These are phyloP conservation scores for Posidonia australis DNA, from an alignment of 106 monocot species.

Conservation along the genomic window DNA sequence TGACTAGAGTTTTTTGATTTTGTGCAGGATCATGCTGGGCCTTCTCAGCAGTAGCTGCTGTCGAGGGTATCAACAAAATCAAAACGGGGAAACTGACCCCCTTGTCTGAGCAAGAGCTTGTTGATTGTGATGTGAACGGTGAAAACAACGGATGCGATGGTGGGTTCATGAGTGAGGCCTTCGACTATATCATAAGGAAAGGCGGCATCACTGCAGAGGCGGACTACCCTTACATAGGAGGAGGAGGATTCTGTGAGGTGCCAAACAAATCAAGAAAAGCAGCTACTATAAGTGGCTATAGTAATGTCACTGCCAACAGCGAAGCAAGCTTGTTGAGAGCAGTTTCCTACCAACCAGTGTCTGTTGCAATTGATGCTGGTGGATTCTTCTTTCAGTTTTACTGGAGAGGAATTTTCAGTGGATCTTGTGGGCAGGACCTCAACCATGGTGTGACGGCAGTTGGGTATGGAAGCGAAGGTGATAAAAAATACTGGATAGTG, in stretches of 20 bases:
- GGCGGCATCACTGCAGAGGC: slow-evolving; percentile 8
- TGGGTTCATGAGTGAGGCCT: slow-evolving; percentile 12
- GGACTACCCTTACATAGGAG: slow-evolving; percentile 14
- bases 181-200: slow-evolving; percentile 6
- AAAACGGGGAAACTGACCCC: slow-evolving; percentile 14
- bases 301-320: not conserved
- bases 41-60: slow-evolving; percentile 18
- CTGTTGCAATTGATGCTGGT: slow-evolving; percentile 3
- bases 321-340: not conserved
- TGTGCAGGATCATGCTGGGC: slow-evolving; percentile 25
- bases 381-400: slow-evolving; percentile 4
- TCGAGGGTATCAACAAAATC: slow-evolving; percentile 18
- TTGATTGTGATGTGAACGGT: slow-evolving; percentile 15
- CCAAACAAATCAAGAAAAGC: not conserved
- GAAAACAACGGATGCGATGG: slow-evolving; percentile 15
- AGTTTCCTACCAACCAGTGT: not conserved
- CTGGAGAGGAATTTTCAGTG: not conserved
- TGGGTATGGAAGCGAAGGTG: not conserved
- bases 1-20: not conserved
- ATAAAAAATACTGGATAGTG: not conserved
- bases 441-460: not conserved
- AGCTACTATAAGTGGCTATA: not conserved
- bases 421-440: not conserved
- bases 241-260: not conserved
- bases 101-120: slow-evolving; percentile 19